Evolutionary conservation across 2,329 filamentous ascomycete species (phyloP).

Genomic region (Calonectria pseudoturangicola): DNA sequence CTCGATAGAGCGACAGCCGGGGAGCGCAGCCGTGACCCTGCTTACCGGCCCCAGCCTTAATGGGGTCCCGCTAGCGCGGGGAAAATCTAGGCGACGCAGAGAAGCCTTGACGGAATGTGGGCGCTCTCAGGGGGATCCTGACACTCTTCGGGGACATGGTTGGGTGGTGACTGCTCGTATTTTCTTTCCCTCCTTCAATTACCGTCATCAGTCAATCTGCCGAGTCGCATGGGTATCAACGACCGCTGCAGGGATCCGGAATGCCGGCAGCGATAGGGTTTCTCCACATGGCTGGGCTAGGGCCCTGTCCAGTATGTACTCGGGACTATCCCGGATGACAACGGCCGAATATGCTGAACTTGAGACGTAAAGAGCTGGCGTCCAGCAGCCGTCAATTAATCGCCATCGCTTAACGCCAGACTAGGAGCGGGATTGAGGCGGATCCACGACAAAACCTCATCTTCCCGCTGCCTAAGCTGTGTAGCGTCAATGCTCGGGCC

Average conservation of each 20-base stretch:
- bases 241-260: neutral
- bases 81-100: conserved; percentile 5
- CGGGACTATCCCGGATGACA: neutral
- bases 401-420: neutral
- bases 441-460: neutral
- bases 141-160: neutral
- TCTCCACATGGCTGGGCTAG: neutral
- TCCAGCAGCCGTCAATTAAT: neutral
- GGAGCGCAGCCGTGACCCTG: neutral
- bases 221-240: neutral
- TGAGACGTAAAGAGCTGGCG: neutral
- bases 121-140: conserved; percentile 2
- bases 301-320: too few relatives aligned
- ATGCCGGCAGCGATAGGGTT: conserved; percentile 11
- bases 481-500: neutral
- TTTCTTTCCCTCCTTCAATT: neutral
- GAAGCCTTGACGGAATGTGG: conserved; percentile 13
- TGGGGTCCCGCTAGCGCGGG: neutral
- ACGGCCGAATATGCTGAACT: neutral
- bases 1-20: neutral
- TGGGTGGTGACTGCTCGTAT: neutral
- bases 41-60: neutral
- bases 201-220: neutral
- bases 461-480: neutral
- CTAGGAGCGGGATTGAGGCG: neutral